Base-by-base conservation (phyloP, 208 protist genomes). In the Vickermania ingenoplastis region DNA sequence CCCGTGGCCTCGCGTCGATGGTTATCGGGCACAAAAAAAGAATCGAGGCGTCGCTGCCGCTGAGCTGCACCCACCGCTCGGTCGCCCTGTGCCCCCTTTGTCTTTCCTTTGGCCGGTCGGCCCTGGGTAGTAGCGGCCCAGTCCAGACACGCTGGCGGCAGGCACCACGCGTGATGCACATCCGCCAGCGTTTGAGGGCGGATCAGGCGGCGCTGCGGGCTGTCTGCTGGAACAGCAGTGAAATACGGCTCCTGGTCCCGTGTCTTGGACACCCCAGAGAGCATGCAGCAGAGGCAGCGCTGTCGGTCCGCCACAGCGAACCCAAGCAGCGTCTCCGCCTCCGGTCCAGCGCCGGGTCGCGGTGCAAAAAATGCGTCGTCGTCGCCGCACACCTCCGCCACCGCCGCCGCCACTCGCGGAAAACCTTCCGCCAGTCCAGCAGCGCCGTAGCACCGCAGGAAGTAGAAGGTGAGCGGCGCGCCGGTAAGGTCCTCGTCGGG, bases 221-320 rank as follows among this genome's bases (percentile, higher is more conserved):
- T 50, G 11, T 23, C 25, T 13, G 70, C 70, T 13, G 24, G 7
- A 30, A 48, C 27, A 7, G 79, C 25, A 0, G 73, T 49, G 28
- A 86, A 48, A 59, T 78, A 55, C 13, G 86, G 82, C 31, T 89
- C 82, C 48, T 89, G 86, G 68, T 81, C 67, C 0, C 86, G 74
- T 3, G 62, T 59, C 1, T 27, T 50, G 1, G 71, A 28, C 27
- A 69, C 51, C 1, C 82, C 86, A 0, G 70, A 69, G 5, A 79
- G 77, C 0, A 73, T 78, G 26, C 57, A 59, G 21, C 88, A 5
- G 27, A 89, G 53, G 24, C 50, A 63, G 7, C 53, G 70, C 26
- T 66, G 29, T n/a, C n/a, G n/a, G 28, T 24, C 31, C 3, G 23
- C 28, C 45, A 80, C 70, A 0, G 81, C 69, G 21, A 82, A 67